Percentiles rank a stretch among this genome's conserved stretches.
These are phyloP conservation scores for Dactylonectria estremocensis DNA, from an alignment of 2,329 filamentous ascomycete genomes.

Conservation along the genomic window DNA sequence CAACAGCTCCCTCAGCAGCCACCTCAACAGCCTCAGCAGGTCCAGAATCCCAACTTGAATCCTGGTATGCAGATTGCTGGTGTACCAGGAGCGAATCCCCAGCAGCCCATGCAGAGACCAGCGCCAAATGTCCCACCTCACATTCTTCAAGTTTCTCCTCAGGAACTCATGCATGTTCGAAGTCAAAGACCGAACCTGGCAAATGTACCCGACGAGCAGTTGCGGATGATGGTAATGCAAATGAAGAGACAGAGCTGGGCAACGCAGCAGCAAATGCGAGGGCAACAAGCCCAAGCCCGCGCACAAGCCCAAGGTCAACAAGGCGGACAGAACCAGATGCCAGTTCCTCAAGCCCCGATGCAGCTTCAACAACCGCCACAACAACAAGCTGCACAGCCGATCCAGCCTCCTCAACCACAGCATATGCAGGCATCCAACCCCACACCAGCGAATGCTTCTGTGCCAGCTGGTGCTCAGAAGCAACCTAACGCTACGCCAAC, in stretches of 20 bases:
- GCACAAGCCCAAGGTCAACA: slow-evolving; percentile 54
- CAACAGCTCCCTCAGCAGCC: slow-evolving; percentile 37
- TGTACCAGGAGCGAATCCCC: slow-evolving; percentile 48
- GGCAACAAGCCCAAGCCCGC: slow-evolving; percentile 55
- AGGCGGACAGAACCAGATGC: slow-evolving; percentile 57
- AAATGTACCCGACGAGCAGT: slow-evolving; percentile 53
- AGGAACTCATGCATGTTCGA: slow-evolving; percentile 54
- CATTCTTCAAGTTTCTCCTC: slow-evolving; percentile 51
- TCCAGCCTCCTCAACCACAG: slow-evolving; percentile 56
- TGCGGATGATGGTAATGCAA: slow-evolving; percentile 50
- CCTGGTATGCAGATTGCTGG: slow-evolving; percentile 40
- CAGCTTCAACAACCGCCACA: slow-evolving; percentile 64
- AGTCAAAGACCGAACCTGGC: slow-evolving; percentile 44
- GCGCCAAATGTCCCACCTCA: slow-evolving; percentile 49
- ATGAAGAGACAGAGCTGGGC: slow-evolving; percentile 54
- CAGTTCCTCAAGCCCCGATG: slow-evolving; percentile 65
- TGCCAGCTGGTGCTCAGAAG: slow-evolving; percentile 50
- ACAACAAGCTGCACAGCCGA: slow-evolving; percentile 54
- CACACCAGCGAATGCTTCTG: slow-evolving; percentile 59
- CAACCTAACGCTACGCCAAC: slow-evolving; percentile 49
- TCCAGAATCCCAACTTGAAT: slow-evolving; percentile 50
- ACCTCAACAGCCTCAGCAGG: slow-evolving; percentile 44
- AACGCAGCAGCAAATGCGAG: slow-evolving; percentile 49
- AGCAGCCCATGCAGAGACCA: slow-evolving; percentile 47
- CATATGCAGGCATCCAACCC: slow-evolving; percentile 57